Base-by-base conservation (phyloP, 164 flowering plant genomes). In the Chimonanthus salicifolius region DNA sequence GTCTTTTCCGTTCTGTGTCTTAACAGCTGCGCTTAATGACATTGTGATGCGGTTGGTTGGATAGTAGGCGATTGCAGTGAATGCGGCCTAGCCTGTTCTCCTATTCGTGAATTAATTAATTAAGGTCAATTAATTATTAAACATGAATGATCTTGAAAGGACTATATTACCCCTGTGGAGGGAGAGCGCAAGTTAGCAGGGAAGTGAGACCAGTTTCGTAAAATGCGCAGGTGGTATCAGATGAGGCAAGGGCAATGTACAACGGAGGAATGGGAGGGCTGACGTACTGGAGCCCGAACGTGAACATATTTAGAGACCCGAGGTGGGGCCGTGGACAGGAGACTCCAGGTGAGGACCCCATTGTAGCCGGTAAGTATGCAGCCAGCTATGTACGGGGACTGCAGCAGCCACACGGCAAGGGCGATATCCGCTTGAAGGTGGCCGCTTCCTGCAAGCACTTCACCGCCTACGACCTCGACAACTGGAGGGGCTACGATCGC, bases 321-420 rank as follows among this genome's bases (percentile, higher is more conserved):
- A 78, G 98, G 77, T 94, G 98, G 97, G 98, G 98, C 73, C 90
- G 98, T 0, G 97, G 97, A 47, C 98, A 94, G 85, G 98, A 94
- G 80, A 94, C 98, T 49, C 98, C 98, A 79, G 98, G 98, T 46
- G 98, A 94, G 69, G 98, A 94, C 62, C 98, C 98, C 6, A 64
- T 85, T 2, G 33, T 94, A 0, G 92, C 87, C 67, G 91, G 91
- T 60, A 75, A 76, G 21, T 94, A 94, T 64, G 97, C 96, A 0
- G 89, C 90, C 15, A 83, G 87, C 70, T 94, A 90, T 70, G 97
- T 90, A 0, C 75, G 83, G 16, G 98, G 98, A 0, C 76, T 94
- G 47, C 98, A 94, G 79, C 63, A 76, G 68, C 74, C 75, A 1
- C 49, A 72, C 72, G 98, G 97, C 1, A 70, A 44, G 13, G 86